Base-by-base conservation (phyloP, 192 early-diverging fungal genomes). In the Mortierella claussenii region DNA sequence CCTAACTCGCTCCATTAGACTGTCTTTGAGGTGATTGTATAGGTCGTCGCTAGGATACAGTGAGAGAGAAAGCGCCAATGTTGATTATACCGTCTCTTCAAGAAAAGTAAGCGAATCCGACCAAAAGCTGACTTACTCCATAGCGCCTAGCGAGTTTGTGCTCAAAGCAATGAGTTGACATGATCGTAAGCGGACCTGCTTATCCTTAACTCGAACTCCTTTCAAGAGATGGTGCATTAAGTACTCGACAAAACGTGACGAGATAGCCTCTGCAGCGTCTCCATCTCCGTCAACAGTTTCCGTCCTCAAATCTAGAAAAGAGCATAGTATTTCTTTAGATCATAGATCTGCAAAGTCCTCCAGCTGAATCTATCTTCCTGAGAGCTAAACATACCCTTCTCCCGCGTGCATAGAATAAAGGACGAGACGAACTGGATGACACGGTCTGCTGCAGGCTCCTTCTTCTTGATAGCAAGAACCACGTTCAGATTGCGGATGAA, bases 141-240 rank as follows among this genome's bases (percentile, higher is more conserved):
- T 88, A 50, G 92, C 92, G 17, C 89, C 89, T 46, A 94, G 64
- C 24, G 84, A 88, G 70, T 87, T 90, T 27, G 93, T 83, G 42
- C 89, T 86, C 68, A 90, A 80, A 4, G 89, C 90, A 31, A 94
- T 86, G 5, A 95, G 74, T 78, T 95, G 90, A 65, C 91, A 93
- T 57, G 87, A 88, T 6, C 95, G 87, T 56, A 87, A 67, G 12
- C 95, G 89, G 4, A 94, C 89, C 11, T 80, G 80, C 68, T 92
- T 91, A 60, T 94, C 92, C 60, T 91, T 94, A 21, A 92, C 91
- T n/a, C 82, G 85, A 63, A 93, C 87, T 6, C 95, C 95, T 60
- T 84, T 89, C 50, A 93, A 67, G 30, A 94, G 51, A 62, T 94
- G 86, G 55, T 68, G 76, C 69, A 95, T 83, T 26, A 96, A 68